Conservation (phyloP, 2,329 filamentous ascomycete species). For the Eutypella sp. region DNA sequence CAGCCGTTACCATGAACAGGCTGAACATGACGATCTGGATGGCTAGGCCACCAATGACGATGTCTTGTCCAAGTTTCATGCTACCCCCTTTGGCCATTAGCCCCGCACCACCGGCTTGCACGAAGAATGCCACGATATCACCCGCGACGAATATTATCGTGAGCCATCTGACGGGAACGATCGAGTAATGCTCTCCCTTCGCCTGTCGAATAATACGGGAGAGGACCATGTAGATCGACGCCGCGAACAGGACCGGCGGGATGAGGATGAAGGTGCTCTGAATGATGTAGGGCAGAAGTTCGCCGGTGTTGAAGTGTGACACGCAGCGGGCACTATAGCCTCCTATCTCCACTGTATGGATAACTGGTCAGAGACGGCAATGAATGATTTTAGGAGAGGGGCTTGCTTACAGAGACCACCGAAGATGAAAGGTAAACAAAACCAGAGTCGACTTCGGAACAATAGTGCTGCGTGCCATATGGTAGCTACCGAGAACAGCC, state of each 20-base stretch:
- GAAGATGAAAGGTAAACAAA: conserved; percentile 43
- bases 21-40: conserved; percentile 54
- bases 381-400: too few relatives aligned
- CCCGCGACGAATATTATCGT: conserved; percentile 52
- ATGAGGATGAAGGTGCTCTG: conserved; percentile 41
- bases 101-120: conserved; percentile 43
- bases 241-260: conserved; percentile 44
- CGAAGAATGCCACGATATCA: conserved; percentile 47
- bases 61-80: conserved; percentile 37
- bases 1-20: conserved; percentile 46
- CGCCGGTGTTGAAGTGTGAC: conserved; percentile 23
- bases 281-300: conserved; percentile 33
- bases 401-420: conserved; percentile 41
- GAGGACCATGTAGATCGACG: conserved; percentile 47
- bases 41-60: conserved; percentile 52
- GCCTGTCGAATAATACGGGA: conserved; percentile 37
- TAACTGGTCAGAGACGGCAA: too few relatives aligned
- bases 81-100: conserved; percentile 21
- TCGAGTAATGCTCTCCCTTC: conserved; percentile 28
- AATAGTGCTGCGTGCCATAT: conserved; percentile 37
- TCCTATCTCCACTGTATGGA: conserved; percentile 37
- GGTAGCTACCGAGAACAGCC: conserved; percentile 37
- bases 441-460: conserved; percentile 41
- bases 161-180: conserved; percentile 35
- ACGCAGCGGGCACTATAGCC: conserved; percentile 33